phyloP scores from a whole-genome alignment of 345 rosid species.

The Heritiera fomes region DNA sequence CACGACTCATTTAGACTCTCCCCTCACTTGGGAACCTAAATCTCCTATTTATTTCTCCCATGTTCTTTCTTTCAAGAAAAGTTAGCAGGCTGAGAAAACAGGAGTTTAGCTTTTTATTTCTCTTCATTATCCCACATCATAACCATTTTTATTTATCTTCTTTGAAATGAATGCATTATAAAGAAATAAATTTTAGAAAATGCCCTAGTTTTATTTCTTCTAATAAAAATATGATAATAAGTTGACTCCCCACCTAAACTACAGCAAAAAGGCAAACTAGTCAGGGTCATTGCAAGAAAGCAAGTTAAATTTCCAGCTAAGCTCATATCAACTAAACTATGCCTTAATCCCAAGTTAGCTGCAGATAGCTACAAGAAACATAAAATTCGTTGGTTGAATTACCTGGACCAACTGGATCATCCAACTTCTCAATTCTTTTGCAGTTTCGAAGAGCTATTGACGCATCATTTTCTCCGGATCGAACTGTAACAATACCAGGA shows the following conservation, averaged over 20 bases:
- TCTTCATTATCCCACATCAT: neutral
- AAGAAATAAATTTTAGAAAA: neutral
- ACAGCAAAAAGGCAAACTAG: neutral
- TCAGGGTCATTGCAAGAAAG: neutral
- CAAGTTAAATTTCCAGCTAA: neutral
- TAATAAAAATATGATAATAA: neutral
- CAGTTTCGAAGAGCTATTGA: slow-evolving; percentile 87
- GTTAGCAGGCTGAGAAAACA: neutral
- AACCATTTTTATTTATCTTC: neutral
- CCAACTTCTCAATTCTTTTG: slow-evolving; percentile 95
- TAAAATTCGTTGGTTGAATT: slow-evolving; percentile 14
- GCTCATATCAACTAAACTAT: neutral
- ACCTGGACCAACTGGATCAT: slow-evolving; percentile 94
- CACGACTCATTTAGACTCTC: neutral
- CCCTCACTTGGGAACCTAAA: neutral
- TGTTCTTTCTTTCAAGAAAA: neutral
- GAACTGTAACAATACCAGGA: slow-evolving; percentile 96
- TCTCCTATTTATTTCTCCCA: neutral
- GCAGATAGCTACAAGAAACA: neutral
- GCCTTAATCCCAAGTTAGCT: neutral
- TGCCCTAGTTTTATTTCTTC: neutral
- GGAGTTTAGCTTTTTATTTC: neutral
- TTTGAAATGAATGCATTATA: neutral
- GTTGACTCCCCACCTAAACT: neutral
- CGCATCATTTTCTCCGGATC: slow-evolving; percentile 64